Base-by-base conservation (phyloP, 257 asterid genomes). In the Solanum virginianum region DNA sequence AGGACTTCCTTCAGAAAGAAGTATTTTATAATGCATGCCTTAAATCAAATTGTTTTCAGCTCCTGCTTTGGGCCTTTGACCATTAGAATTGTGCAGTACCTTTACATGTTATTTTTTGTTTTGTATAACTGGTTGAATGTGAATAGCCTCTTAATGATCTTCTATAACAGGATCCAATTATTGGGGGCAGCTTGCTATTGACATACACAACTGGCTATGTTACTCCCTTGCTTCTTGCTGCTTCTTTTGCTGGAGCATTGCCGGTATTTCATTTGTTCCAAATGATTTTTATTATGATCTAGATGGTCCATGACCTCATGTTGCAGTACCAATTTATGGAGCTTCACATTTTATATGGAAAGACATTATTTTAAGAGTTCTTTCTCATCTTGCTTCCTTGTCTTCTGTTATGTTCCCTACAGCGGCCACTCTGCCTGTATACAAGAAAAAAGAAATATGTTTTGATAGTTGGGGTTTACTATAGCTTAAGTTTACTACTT, bases 231-330 rank as follows among this genome's bases (percentile, higher is more conserved):
- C 98, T 94, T 85, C 94, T 96, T 85, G 99, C 98, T 55, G 99
- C 99, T 87, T 94, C 99, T 80, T 96, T 96, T 88, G 98, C 99
- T 45, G 99, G 99, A 80, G 98, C 97, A 89, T 85, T 96, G 89
- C 99, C 93, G 99, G 99, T 94, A 91, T 16, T 26, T 54, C 65
- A 9, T 53, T 26, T 26, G 82, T 53, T 26, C 11, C 63, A 77
- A 26, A 77, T 26, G 43, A 24, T 77, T 77, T 26, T 77, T 77
- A 51, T 77, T 77, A 17, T 26, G 82, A 53, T 32, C 6, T 53
- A 77, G 82, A 77, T 53, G 49, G 63, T 26, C 11, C 16, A 9
- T 8, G 65, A 53, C 63, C 82, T 77, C 65, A 51, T 51, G 65
- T 26, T 17, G 10, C 26, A 16, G 11, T 63, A 77, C 41, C 81